Conservation (phyloP, 2,329 filamentous ascomycete species). For the Ciborinia camelliae region DNA sequence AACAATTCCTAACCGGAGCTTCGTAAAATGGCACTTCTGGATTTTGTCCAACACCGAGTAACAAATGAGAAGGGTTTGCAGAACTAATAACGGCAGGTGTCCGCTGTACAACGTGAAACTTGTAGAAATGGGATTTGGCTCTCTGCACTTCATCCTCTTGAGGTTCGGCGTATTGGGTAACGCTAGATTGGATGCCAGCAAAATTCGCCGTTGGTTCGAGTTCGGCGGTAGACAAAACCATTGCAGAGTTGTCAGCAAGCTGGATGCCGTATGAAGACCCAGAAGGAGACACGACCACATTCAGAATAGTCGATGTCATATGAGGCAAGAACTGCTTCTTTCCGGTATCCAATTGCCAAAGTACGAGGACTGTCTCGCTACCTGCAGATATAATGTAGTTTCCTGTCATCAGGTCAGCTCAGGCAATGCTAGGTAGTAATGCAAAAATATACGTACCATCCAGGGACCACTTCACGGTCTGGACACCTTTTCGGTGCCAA, state of each 20-base stretch:
- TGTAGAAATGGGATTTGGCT: constrained; percentile 37
- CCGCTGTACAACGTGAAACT: constrained; percentile 33
- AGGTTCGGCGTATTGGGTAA: constrained; percentile 48
- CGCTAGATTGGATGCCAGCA: constrained; percentile 70
- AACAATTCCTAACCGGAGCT: constrained; percentile 49
- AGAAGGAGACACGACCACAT: constrained; percentile 73
- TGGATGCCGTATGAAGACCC: constrained; percentile 82
- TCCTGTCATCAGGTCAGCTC: constrained; percentile 50
- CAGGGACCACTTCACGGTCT: constrained; percentile 82
- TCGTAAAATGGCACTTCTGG: constrained; percentile 55
- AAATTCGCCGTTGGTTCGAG: constrained; percentile 81
- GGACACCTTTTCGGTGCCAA: constrained; percentile 86
- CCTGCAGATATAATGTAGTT: constrained; percentile 95
- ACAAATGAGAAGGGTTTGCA: constrained; percentile 57
- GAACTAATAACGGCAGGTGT: constrained; percentile 64
- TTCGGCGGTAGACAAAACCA: constrained; percentile 87
- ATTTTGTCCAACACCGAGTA: constrained; percentile 64
- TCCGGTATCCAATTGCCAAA: constrained; percentile 91
- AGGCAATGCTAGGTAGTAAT: neutral
- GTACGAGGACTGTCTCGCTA: constrained; percentile 79
- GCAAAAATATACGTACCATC: constrained; percentile 61
- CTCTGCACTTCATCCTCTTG: constrained; percentile 54
- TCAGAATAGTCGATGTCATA: constrained; percentile 79
- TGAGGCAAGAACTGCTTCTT: constrained; percentile 85
- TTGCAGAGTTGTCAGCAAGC: constrained; percentile 86